Evolutionary conservation across 306 rosid species (phyloP).

Genomic region (Rubus idaeus): DNA sequence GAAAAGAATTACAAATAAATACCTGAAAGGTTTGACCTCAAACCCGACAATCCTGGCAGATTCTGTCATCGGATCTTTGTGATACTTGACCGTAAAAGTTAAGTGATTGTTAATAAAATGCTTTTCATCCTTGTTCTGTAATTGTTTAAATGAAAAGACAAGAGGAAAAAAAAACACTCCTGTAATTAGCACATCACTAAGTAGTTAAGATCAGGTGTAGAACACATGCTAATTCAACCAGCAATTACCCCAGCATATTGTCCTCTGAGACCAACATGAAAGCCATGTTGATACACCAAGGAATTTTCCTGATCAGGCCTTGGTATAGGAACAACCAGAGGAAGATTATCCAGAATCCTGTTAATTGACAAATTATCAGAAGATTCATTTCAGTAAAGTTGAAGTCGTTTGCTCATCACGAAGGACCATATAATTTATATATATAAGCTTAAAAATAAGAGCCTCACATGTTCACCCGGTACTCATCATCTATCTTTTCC

Average conservation of each 20-base stretch:
- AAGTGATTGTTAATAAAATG: constrained; percentile 83
- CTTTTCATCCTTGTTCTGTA: constrained; percentile 75
- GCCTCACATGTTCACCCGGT: constrained; percentile 84
- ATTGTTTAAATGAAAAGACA: background rate
- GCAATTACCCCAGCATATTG: constrained; percentile 72
- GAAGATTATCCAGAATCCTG: constrained; percentile 93
- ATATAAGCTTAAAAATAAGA: constrained; percentile 5
- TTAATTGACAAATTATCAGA: constrained; percentile 8
- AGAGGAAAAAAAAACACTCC: constrained; percentile 15
- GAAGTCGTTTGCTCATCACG: background rate
- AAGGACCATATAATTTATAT: constrained; percentile 7
- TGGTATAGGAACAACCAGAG: constrained; percentile 73
- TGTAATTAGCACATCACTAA: constrained; percentile 4
- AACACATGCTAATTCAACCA: constrained; percentile 14
- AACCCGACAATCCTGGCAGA: constrained; percentile 84
- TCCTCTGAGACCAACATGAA: constrained; percentile 82
- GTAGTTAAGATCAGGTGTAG: constrained; percentile 7
- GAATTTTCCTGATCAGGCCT: constrained; percentile 73
- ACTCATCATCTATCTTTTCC: constrained; percentile 85
- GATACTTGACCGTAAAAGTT: constrained; percentile 69
- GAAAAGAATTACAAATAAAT: constrained; percentile 19
- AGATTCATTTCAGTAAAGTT: background rate
- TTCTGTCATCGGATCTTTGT: constrained; percentile 67
- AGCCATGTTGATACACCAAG: constrained; percentile 76
- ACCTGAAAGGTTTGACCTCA: constrained; percentile 95